Evolutionary conservation across 1,284 basidiomycete species (phyloP).

Genomic region (Ganoderma lingzhi): DNA sequence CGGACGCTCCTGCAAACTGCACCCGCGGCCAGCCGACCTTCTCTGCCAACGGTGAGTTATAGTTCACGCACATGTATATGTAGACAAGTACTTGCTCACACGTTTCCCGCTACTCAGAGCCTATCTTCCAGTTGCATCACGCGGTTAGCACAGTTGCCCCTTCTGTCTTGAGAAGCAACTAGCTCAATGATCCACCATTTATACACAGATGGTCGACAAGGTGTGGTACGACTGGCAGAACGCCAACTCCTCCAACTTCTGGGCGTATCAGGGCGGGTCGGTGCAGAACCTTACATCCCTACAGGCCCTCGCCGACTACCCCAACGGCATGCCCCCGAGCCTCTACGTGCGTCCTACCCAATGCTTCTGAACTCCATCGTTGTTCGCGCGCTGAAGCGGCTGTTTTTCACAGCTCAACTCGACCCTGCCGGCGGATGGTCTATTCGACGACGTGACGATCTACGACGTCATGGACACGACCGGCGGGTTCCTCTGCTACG

Average conservation of each 20-base stretch:
- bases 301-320: constrained; percentile 39
- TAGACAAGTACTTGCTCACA: neutral
- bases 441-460: constrained; percentile 42
- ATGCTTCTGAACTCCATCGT: neutral
- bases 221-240: constrained; percentile 51
- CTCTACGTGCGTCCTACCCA: constrained; percentile 37
- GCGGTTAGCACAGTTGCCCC: constrained; percentile 37
- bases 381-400: neutral
- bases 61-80: neutral
- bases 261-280: constrained; percentile 44
- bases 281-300: constrained; percentile 39
- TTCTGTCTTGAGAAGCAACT: neutral
- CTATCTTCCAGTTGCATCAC: constrained; percentile 49
- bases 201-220: constrained; percentile 49
- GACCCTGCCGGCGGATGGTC: constrained; percentile 41
- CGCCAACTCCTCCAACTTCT: constrained; percentile 37
- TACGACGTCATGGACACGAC: constrained; percentile 45
- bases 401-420: constrained; percentile 37
- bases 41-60: constrained; percentile 40
- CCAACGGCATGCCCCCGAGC: constrained; percentile 44
- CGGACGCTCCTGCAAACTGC: constrained; percentile 34
- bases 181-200: neutral
- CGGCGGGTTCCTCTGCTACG: constrained; percentile 45
- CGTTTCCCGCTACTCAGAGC: constrained; percentile 35
- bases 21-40: constrained; percentile 34